phyloP scores from a whole-genome alignment of 2,329 filamentous ascomycete genomes.

The Xylariaceae sp. region DNA sequence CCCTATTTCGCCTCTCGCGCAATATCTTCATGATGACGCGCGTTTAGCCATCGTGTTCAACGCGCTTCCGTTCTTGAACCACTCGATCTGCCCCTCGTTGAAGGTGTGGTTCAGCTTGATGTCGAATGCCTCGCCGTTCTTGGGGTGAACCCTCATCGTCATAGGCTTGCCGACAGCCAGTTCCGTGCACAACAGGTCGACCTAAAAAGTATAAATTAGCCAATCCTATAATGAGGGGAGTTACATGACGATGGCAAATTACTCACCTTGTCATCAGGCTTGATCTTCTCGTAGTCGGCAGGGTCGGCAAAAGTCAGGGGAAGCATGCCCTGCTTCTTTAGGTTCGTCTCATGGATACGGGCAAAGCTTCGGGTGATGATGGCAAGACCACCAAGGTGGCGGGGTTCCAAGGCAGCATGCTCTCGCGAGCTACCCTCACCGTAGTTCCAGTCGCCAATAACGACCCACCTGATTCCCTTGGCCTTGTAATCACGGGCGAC shows the following conservation, averaged over 20 bases:
- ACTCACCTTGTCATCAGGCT: constrained; percentile 79
- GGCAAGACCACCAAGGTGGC: constrained; percentile 93
- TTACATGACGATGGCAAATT: background rate
- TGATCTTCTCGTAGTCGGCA: constrained; percentile 97
- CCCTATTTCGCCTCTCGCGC: constrained; percentile 6
- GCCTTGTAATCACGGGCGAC: constrained; percentile 98
- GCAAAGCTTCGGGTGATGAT: constrained; percentile 96
- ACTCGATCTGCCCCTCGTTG: constrained; percentile 97
- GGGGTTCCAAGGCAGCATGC: constrained; percentile 95
- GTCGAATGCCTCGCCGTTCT: constrained; percentile 80
- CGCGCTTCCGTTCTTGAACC: constrained; percentile 98
- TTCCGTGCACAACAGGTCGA: constrained; percentile 87
- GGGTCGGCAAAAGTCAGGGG: constrained; percentile 93
- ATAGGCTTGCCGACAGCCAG: constrained; percentile 91
- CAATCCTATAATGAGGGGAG: background rate
- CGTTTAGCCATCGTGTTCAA: constrained; percentile 97
- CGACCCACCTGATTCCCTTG: constrained; percentile 95
- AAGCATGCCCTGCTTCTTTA: constrained; percentile 99
- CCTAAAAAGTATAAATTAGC: constrained; percentile 40
- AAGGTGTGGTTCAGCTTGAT: constrained; percentile 90
- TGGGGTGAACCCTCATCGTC: constrained; percentile 89
- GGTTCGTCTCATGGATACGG: constrained; percentile 99
- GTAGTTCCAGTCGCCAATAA: constrained; percentile 99
- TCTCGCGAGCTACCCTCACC: constrained; percentile 97
- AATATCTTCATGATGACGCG: constrained; percentile 38